phyloP scores from a whole-genome alignment of 1,284 basidiomycete genomes.

The Spongiforma sp. region DNA sequence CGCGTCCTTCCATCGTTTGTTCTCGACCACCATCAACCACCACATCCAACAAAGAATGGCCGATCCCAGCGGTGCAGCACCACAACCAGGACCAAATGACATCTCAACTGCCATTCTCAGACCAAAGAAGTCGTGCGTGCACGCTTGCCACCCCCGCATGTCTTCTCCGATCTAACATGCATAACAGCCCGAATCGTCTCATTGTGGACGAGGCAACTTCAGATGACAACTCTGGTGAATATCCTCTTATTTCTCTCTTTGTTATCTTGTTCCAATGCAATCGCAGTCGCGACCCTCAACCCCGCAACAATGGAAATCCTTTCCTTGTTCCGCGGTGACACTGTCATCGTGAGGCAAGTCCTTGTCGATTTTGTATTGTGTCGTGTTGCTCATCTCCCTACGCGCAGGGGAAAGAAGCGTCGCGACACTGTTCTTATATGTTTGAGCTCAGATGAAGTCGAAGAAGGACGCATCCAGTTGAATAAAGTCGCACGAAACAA shows the following conservation, averaged over 20 bases:
- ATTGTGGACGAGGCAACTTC: conserved; percentile 91
- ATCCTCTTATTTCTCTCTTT: background rate
- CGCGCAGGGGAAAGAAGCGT: conserved; percentile 87
- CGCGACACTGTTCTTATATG: conserved; percentile 97
- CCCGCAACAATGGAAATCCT: conserved; percentile 97
- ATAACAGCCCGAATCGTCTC: conserved; percentile 86
- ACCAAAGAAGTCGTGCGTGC: conserved; percentile 93
- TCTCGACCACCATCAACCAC: conserved; percentile 23
- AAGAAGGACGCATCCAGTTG: conserved; percentile 97
- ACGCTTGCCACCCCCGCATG: conserved; percentile 1
- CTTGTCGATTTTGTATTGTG: background rate
- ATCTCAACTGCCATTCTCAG: conserved; percentile 93
- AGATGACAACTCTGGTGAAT: conserved; percentile 90
- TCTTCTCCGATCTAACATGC: conserved; percentile 17
- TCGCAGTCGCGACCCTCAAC: conserved; percentile 88
- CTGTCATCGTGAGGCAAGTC: conserved; percentile 86
- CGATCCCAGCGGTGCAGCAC: conserved; percentile 79
- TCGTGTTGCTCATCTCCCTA: conserved; percentile 10
- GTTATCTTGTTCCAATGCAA: conserved; percentile 6
- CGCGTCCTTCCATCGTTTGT: conserved; percentile 45
- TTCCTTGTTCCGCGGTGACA: conserved; percentile 94
- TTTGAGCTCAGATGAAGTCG: conserved; percentile 93
- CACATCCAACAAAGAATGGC: conserved; percentile 50
- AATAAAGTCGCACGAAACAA: conserved; percentile 99
- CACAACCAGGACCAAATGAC: conserved; percentile 81